Percentiles rank a stretch among this genome's conserved stretches.
phyloP scores from a whole-genome alignment of 2,329 filamentous ascomycete species.

The Calonectria ilicicola region DNA sequence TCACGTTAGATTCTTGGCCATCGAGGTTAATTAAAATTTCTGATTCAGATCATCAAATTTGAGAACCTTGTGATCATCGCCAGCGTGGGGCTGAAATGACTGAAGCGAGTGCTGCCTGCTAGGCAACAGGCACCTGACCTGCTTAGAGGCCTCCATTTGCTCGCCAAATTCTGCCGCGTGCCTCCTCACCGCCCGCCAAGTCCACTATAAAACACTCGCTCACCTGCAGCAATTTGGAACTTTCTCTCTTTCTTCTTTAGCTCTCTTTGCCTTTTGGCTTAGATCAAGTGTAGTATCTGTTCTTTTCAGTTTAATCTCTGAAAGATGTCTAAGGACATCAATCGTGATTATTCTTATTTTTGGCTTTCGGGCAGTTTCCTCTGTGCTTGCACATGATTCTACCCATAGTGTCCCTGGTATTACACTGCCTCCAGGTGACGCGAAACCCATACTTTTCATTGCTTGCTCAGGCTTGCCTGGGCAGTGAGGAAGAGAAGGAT shows the following conservation, averaged over 20 bases:
- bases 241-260: background rate
- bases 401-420: conserved; percentile 4
- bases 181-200: background rate
- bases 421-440: conserved; percentile 8
- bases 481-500: background rate
- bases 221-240: background rate
- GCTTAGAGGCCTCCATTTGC: background rate
- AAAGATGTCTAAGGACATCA: conserved; percentile 3
- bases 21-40: too few species aligned
- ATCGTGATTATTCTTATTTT: conserved; percentile 8
- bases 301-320: conserved; percentile 11
- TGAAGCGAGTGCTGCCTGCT: background rate
- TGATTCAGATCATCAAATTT: too few species aligned
- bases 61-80: background rate
- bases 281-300: conserved; percentile 12
- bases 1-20: too few species aligned
- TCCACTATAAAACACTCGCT: background rate
- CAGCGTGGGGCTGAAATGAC: background rate
- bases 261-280: conserved; percentile 10
- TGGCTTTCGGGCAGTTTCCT: background rate
- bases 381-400: conserved; percentile 2
- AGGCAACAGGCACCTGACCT: background rate
- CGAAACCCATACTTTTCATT: conserved; percentile 2
- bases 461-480: background rate
- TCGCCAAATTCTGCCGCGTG: background rate